Base-by-base conservation (phyloP, 208 protist species). In the Novymonas esmeraldas region DNA sequence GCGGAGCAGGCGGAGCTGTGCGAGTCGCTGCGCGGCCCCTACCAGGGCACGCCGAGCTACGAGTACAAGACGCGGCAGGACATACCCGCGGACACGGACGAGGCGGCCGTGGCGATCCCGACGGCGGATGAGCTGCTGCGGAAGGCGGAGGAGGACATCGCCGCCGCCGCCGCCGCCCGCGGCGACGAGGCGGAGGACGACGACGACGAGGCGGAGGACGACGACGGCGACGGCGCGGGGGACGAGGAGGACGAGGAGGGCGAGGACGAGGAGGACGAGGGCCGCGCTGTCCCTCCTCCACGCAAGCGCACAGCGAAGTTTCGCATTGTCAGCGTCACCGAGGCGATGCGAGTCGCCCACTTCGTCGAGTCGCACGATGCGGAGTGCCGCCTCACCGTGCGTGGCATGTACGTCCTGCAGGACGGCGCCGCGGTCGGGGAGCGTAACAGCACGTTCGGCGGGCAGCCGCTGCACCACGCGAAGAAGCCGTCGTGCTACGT, bases 401-500 rank as follows among this genome's bases (percentile, higher is more conserved):
- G 89, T 16, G 90, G 88, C 1, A 78, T 87, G 73, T 94, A 91
- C 76, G 34, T 90, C 5, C 81, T 90, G 50, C 78, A 76, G 29
- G 66, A 66, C 34, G 69, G 69, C 0, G 63, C 36, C 50, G 46
- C 68, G n/a, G 74, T 77, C 5, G 88, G 80, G 6, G 75, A 70
- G 51, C 72, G 64, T 57, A 97, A 97, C 64, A 70, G 70, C 29
- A 68, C 83, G 46, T 97, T 95, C 55, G 63, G 73, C 18, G 93
- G 93, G 3, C 89, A 95, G 61, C 69, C 83, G 3, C 79, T 92
- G 38, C 79, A 82, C 54, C 29, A 95, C 57, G 93, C 93, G 13
- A 70, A 90, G 61, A 90, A 92, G 64, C 87, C 90, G 18, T 92
- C 82, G 22, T 94, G 82, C 76, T 97, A 95, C 57, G 54, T 94